These are phyloP conservation scores for Phialocephala subalpina DNA, from an alignment of 2,329 filamentous ascomycete species.

Conservation along the genomic window DNA sequence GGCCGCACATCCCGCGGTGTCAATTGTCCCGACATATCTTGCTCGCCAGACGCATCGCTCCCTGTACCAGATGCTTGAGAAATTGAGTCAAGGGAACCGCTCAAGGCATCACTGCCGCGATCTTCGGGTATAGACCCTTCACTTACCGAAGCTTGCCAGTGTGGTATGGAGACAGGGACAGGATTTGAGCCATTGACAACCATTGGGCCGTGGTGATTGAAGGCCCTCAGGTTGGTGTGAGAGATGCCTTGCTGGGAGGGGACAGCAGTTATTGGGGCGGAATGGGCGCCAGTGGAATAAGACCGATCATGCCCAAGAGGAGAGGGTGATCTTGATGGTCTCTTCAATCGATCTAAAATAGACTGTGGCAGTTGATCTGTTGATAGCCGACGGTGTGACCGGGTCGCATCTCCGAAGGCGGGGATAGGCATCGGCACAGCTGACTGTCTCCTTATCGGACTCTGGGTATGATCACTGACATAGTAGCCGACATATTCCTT, in stretches of 20 bases:
- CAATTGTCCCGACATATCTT: conserved; percentile 35
- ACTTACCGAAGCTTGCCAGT: conserved; percentile 39
- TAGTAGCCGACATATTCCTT: conserved; percentile 47
- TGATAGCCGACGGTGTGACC: conserved; percentile 38
- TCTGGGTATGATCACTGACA: conserved; percentile 38
- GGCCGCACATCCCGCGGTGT: conserved; percentile 38
- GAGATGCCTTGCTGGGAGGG: conserved; percentile 38
- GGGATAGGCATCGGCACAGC: conserved; percentile 38
- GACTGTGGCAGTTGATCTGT: conserved; percentile 45
- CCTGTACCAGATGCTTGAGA: conserved; percentile 37
- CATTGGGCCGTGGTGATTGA: conserved; percentile 40
- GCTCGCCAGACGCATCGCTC: conserved; percentile 36
- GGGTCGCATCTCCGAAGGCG: conserved; percentile 42
- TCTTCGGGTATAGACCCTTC: conserved; percentile 39
- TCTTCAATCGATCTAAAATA: conserved; percentile 42
- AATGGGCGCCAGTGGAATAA: conserved; percentile 38
- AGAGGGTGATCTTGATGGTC: conserved; percentile 45
- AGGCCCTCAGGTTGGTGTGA: conserved; percentile 37
- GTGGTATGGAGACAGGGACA: conserved; percentile 37
- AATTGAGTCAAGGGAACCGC: conserved; percentile 39
- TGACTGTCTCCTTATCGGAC: conserved; percentile 32
- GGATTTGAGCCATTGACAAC: conserved; percentile 44
- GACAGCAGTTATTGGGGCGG: conserved; percentile 34
- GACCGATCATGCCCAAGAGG: conserved; percentile 45
- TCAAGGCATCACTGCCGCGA: conserved; percentile 33